Evolutionary conservation across 345 rosid species (phyloP).

Genomic region (Populus pruinosa): DNA sequence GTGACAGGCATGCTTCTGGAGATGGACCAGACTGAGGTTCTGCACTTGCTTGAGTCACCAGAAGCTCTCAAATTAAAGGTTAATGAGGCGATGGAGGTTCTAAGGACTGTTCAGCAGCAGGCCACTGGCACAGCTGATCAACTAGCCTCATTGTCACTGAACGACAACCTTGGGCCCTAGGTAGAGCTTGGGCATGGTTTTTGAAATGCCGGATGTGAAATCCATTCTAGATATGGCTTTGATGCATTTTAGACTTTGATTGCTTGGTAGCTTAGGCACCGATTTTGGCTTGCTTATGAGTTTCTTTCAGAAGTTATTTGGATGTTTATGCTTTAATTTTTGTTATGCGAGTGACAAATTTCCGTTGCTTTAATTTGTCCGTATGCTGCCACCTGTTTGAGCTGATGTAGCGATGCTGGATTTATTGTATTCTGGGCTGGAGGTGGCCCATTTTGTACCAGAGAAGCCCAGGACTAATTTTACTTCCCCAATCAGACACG

Average conservation of each 20-base stretch:
- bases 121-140: conserved; percentile 65
- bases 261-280: neutral
- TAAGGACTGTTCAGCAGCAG: conserved; percentile 69
- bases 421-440: too few species aligned
- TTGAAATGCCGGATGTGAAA: conserved; percentile 4
- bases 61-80: conserved; percentile 88
- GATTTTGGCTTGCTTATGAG: conserved; percentile 10
- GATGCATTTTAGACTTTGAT: conserved; percentile 13
- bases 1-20: conserved; percentile 97
- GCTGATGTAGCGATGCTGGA: too few species aligned
- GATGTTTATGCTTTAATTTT: neutral
- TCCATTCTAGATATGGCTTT: neutral
- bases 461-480: too few species aligned
- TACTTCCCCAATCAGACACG: too few species aligned
- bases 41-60: conserved; percentile 92
- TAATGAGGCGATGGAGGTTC: conserved; percentile 95
- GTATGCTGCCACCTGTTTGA: neutral
- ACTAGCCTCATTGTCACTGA: conserved; percentile 67
- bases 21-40: conserved; percentile 94
- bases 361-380: neutral
- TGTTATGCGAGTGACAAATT: conserved; percentile 1
- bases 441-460: too few species aligned
- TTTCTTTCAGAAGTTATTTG: neutral
- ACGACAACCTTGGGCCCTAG: conserved; percentile 57
- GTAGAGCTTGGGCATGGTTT: neutral